Conservation (phyloP, 768 basidiomycete species). For the Trametes villosa region DNA sequence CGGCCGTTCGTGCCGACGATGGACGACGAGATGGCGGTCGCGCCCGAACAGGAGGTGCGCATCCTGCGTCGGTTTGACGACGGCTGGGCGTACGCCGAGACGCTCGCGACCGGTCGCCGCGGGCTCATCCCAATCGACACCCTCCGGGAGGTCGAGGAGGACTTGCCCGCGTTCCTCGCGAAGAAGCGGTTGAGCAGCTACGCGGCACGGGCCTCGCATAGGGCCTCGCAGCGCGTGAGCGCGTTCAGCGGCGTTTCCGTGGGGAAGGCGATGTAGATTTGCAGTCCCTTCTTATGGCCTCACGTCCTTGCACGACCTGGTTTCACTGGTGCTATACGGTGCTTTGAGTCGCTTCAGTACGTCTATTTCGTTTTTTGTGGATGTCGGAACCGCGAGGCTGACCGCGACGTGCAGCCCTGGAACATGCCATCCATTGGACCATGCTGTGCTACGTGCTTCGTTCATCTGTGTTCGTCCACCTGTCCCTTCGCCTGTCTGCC, state of each 20-base stretch:
- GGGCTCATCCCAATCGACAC: slow-evolving; percentile 78
- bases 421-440: no score
- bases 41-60: slow-evolving; percentile 54
- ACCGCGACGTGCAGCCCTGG: no score
- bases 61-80: slow-evolving; percentile 64
- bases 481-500: no score
- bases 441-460: no score
- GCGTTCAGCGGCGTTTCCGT: slow-evolving; percentile 17
- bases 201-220: slow-evolving; percentile 8
- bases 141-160: slow-evolving; percentile 52
- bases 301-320: no score
- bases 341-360: no score
- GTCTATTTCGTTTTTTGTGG: no score
- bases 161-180: slow-evolving; percentile 52
- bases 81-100: slow-evolving; percentile 71
- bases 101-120: slow-evolving; percentile 35
- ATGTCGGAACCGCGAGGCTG: no score
- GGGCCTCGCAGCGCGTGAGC: slow-evolving; percentile 11
- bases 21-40: slow-evolving; percentile 62
- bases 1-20: slow-evolving; percentile 61
- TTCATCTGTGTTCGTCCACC: no score
- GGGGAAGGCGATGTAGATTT: slow-evolving; percentile 21
- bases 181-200: slow-evolving; percentile 53
- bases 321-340: no score
- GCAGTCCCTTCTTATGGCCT: no score